Percentiles rank a stretch among this genome's conserved stretches.
phyloP scores from a whole-genome alignment of 208 protist species.

The Acanthamoeba royreba region DNA sequence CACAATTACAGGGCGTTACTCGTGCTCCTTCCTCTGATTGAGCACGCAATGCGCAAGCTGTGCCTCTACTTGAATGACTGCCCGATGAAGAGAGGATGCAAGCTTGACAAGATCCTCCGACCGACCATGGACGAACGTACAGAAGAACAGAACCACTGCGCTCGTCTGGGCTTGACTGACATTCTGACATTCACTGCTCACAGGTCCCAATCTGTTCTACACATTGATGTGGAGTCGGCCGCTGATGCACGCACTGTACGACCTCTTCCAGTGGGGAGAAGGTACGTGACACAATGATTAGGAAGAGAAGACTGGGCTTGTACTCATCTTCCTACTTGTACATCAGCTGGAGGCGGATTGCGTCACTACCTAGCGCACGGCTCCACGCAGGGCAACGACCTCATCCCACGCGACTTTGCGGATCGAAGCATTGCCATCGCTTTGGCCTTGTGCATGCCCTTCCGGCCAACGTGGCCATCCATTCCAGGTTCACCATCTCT shows the following conservation, averaged over 20 bases:
- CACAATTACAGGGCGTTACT: slow-evolving; percentile 8
- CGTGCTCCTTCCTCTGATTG: neutral
- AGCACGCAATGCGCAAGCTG: slow-evolving; percentile 37
- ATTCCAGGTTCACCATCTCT: neutral
- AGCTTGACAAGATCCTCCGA: slow-evolving; percentile 40
- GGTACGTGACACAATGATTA: neutral
- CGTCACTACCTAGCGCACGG: slow-evolving; percentile 15
- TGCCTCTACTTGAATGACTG: slow-evolving; percentile 27
- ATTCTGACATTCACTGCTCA: neutral
- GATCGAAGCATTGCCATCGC: slow-evolving; percentile 37
- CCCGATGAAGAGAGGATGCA: neutral
- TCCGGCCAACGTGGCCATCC: neutral
- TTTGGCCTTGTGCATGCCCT: neutral
- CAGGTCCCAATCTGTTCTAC: slow-evolving; percentile 20
- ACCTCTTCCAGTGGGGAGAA: slow-evolving; percentile 17
- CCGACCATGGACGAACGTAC: slow-evolving; percentile 12
- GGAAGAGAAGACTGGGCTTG: neutral
- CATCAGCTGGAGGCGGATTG: neutral
- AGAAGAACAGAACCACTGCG: neutral
- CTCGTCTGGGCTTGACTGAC: no score
- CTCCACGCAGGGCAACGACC: slow-evolving; percentile 26
- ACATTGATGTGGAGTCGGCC: neutral
- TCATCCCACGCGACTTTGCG: neutral
- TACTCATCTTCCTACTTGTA: neutral
- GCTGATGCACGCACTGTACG: slow-evolving; percentile 19